Percentiles rank a stretch among this genome's conserved stretches.
Evolutionary conservation across 257 asterid genomes (phyloP).

Genomic region (Striga asiatica): DNA sequence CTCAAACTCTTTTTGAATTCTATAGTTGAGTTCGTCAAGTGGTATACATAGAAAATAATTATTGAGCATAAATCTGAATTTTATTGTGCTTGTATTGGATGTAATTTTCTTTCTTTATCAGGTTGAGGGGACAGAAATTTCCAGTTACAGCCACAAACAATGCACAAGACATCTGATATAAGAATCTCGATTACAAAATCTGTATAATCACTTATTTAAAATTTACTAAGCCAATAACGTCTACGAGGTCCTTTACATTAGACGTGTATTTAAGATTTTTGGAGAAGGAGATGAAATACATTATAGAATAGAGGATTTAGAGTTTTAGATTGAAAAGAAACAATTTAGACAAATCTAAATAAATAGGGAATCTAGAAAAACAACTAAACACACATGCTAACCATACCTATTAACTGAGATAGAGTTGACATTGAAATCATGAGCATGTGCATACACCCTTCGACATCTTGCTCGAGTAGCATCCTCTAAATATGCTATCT

Average conservation of each 20-base stretch:
- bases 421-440: slow-evolving; percentile 63
- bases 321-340: too few species aligned
- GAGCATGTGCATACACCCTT: slow-evolving; percentile 62
- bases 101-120: too few species aligned
- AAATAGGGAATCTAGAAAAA: too few species aligned
- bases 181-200: background rate
- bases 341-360: too few species aligned
- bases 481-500: slow-evolving; percentile 39
- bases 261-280: too few species aligned
- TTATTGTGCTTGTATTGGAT: too few species aligned
- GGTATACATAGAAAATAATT: background rate
- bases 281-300: too few species aligned
- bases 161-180: background rate
- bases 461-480: slow-evolving; percentile 44
- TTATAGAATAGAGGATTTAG: too few species aligned
- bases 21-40: background rate
- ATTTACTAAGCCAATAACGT: background rate
- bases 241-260: background rate
- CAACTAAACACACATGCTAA: background rate
- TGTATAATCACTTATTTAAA: background rate
- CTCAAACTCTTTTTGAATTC: slow-evolving; percentile 4
- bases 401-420: slow-evolving; percentile 60
- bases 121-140: background rate
- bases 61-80: background rate
- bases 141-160: slow-evolving; percentile 1